phyloP scores from a whole-genome alignment of 1,284 basidiomycete species.

The Austroboletus niveus region DNA sequence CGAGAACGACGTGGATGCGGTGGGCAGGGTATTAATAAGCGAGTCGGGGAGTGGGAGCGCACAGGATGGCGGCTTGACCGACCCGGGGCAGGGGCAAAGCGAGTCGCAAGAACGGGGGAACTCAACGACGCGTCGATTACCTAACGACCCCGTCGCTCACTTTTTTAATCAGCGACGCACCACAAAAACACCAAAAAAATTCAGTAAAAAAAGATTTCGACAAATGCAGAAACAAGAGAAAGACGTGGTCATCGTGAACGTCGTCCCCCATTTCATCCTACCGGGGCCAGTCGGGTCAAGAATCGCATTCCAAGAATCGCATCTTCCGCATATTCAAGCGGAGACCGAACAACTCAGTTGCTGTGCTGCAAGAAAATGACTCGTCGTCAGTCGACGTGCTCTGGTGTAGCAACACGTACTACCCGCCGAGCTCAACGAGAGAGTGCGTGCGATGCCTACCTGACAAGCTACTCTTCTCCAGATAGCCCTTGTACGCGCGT shows the following conservation, averaged over 20 bases:
- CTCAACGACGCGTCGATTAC: slow-evolving; percentile 32
- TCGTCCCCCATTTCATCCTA: background rate
- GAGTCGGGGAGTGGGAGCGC: slow-evolving; percentile 4
- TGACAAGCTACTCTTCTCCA: background rate
- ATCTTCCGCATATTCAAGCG: slow-evolving; percentile 11
- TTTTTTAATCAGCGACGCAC: slow-evolving; percentile 28
- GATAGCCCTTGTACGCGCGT: background rate
- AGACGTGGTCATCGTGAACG: background rate
- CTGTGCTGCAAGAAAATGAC: slow-evolving; percentile 3
- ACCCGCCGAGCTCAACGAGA: background rate
- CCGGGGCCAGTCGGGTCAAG: slow-evolving; percentile 5
- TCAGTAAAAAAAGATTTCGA: background rate
- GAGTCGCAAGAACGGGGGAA: slow-evolving; percentile 20
- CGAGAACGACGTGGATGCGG: slow-evolving; percentile 45
- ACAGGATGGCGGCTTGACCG: slow-evolving; percentile 31
- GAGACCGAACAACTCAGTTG: slow-evolving; percentile 10
- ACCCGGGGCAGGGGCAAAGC: slow-evolving; percentile 27
- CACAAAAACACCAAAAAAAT: slow-evolving; percentile 1
- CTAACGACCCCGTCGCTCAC: slow-evolving; percentile 13
- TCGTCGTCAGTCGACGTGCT: slow-evolving; percentile 2
- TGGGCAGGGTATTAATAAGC: background rate
- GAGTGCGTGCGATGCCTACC: background rate
- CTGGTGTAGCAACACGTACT: slow-evolving; percentile 2
- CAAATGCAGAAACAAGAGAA: background rate
- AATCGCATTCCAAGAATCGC: background rate